Evolutionary conservation across 768 basidiomycete genomes (phyloP).

Genomic region (Collybia nuda): DNA sequence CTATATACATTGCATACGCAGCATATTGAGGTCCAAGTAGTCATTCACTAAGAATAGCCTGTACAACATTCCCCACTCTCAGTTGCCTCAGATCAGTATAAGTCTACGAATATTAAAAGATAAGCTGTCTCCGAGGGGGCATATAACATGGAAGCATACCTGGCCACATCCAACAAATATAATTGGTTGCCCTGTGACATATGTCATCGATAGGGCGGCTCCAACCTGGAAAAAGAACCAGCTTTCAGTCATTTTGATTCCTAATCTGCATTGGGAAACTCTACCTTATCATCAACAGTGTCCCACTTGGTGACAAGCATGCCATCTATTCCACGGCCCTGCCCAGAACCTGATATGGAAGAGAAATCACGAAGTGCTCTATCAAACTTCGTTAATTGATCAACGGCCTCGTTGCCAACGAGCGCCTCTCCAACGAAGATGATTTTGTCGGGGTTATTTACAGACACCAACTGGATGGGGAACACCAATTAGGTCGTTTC

Average conservation of each 20-base stretch:
- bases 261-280: slow-evolving; percentile 14
- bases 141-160: slow-evolving; percentile 42
- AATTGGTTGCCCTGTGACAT: slow-evolving; percentile 98
- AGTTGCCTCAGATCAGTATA: slow-evolving; percentile 95
- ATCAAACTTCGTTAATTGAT: slow-evolving; percentile 96
- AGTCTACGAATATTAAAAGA: slow-evolving; percentile 51
- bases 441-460: slow-evolving; percentile 96
- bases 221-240: slow-evolving; percentile 66
- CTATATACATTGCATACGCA: no score
- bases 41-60: slow-evolving; percentile 84
- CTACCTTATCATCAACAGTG: slow-evolving; percentile 94
- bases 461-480: slow-evolving; percentile 70
- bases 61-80: slow-evolving; percentile 88
- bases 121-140: not conserved
- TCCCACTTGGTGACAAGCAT: slow-evolving; percentile 99
- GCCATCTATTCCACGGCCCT: slow-evolving; percentile 93
- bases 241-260: not conserved
- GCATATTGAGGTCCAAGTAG: no score
- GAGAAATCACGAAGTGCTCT: slow-evolving; percentile 92
- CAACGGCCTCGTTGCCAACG: slow-evolving; percentile 98
- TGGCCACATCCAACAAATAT: slow-evolving; percentile 98
- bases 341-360: slow-evolving; percentile 60
- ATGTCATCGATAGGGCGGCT: slow-evolving; percentile 98
- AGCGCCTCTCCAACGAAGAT: slow-evolving; percentile 98
- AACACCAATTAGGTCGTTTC: not conserved